Evolutionary conservation across 1,284 basidiomycete species (phyloP).

Genomic region (Naganishia sp.): DNA sequence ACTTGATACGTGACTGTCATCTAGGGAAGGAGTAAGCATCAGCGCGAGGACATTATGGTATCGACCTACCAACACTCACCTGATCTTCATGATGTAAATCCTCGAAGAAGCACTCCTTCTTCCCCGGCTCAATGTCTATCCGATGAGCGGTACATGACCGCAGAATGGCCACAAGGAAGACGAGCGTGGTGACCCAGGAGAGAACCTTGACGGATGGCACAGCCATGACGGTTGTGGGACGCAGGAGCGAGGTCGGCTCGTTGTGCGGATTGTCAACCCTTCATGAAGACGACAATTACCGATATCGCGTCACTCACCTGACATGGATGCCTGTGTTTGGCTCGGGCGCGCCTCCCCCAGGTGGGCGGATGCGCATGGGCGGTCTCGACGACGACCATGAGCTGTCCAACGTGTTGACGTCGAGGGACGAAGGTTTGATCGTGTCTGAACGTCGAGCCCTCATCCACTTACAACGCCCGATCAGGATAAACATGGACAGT

Average conservation of each 20-base stretch:
- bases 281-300: neutral
- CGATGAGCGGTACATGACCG: conserved; percentile 50
- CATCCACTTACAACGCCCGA: neutral
- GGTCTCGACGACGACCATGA: neutral
- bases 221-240: neutral
- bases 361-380: conserved; percentile 1
- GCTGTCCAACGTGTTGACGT: neutral
- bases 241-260: neutral
- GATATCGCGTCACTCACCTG: conserved; percentile 8
- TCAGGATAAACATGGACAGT: conserved; percentile 66
- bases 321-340: neutral
- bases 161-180: conserved; percentile 34
- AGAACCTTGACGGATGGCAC: neutral
- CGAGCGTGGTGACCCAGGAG: conserved; percentile 23
- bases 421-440: neutral
- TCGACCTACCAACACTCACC: conserved; percentile 56
- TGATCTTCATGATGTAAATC: conserved; percentile 93
- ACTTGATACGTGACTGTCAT: conserved; percentile 99
- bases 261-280: neutral
- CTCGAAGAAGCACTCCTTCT: conserved; percentile 97
- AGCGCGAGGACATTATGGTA: neutral
- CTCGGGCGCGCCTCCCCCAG: conserved; percentile 2
- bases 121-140: conserved; percentile 67
- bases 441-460: neutral
- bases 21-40: conserved; percentile 55